These are phyloP conservation scores for Podila epigama DNA, from an alignment of 192 early-diverging fungal genomes.

Conservation along the genomic window DNA sequence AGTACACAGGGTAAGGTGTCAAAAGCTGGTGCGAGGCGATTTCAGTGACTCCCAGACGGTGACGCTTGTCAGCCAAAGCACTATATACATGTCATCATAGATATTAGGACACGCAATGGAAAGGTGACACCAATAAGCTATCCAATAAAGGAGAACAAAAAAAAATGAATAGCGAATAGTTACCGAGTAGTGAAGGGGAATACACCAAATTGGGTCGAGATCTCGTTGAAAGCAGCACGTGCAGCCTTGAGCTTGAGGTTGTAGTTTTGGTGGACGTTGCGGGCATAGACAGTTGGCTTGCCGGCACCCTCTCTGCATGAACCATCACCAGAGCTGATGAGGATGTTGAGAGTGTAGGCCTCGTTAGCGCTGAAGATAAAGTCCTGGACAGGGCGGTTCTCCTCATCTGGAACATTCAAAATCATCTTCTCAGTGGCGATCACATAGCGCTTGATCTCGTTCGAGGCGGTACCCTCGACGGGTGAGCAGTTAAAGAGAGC, in stretches of 20 bases:
- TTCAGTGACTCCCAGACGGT: constrained; percentile 75
- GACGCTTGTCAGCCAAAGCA: constrained; percentile 49
- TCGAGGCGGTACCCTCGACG: constrained; percentile 70
- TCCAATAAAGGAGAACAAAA: constrained; percentile 13
- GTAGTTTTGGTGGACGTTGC: constrained; percentile 78
- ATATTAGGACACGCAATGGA: background rate
- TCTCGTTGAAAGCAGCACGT: constrained; percentile 66
- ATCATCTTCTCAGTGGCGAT: constrained; percentile 68
- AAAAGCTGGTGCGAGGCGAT: constrained; percentile 69
- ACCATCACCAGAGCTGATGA: constrained; percentile 72
- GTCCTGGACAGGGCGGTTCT: constrained; percentile 63
- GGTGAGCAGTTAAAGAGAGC: constrained; percentile 71
- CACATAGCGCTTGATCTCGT: constrained; percentile 79
- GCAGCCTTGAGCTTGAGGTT: constrained; percentile 74
- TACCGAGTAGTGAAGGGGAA: constrained; percentile 81
- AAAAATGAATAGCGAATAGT: constrained; percentile 31
- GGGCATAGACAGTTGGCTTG: constrained; percentile 70
- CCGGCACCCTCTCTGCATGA: constrained; percentile 52
- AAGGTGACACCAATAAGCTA: background rate
- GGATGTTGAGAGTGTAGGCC: constrained; percentile 74
- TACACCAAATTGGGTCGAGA: constrained; percentile 67
- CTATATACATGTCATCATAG: constrained; percentile 10
- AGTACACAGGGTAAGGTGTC: constrained; percentile 67
- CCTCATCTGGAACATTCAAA: constrained; percentile 64
- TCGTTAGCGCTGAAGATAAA: constrained; percentile 76